Conservation (phyloP, 495 filamentous ascomycete species). For the Aspergillus mulundensis region DNA sequence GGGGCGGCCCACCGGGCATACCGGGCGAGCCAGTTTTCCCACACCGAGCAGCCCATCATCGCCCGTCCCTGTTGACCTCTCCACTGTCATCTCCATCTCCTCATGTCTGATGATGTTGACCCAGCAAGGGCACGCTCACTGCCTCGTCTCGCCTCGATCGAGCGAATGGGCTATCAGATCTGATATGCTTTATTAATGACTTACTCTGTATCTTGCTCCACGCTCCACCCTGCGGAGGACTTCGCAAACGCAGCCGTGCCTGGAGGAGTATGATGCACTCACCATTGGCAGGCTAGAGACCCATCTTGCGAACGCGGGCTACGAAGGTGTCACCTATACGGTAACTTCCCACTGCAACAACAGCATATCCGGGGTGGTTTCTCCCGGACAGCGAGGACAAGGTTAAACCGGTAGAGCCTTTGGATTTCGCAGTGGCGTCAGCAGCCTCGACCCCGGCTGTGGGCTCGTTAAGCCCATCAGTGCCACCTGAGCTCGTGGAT, state of each 20-base stretch:
- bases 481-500: conserved; percentile 11
- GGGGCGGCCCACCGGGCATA: neutral
- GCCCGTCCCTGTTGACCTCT: neutral
- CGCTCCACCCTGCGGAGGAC: conserved; percentile 2
- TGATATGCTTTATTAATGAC: neutral
- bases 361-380: neutral
- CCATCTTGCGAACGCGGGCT: no score
- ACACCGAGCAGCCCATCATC: conserved; percentile 5
- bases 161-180: neutral
- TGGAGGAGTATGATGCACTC: neutral
- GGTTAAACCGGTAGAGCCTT: neutral
- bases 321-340: neutral
- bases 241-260: neutral
- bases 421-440: neutral
- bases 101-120: conserved; percentile 1
- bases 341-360: neutral
- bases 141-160: neutral
- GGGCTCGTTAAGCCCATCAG: neutral
- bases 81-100: neutral
- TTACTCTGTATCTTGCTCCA: conserved; percentile 2
- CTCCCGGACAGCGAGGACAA: neutral
- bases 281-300: no score
- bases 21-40: conserved; percentile 5
- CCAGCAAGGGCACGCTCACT: neutral
- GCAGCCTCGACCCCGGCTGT: neutral